Evolutionary conservation across 164 flowering plant species (phyloP), one percentile per base, ranked within the genome.

Genomic region (Taxillus chinensis): DNA sequence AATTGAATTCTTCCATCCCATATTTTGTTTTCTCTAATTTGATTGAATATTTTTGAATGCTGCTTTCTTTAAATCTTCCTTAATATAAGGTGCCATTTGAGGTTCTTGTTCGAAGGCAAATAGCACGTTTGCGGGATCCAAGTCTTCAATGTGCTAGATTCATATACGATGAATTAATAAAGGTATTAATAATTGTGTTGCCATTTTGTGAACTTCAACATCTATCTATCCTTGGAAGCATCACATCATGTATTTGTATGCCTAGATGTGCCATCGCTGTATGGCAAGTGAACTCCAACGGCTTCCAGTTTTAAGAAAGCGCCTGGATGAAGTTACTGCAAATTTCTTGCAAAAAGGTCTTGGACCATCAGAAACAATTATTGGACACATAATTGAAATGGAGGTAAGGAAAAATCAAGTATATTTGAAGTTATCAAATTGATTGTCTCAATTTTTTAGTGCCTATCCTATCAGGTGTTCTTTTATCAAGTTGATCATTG

Each of bases 121-220:
- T 83, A 37, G 74, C 78, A 70, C 83, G 82, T 37, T 67, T 85
- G 62, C 57, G 77, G 64, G 87, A 85, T 39, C 90, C 90, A 49
- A 79, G 86, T 68, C 82, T 78, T 61, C 84, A 85, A 59, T 85
- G 90, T 70, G 61, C 75, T 13, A 63, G 75, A 62, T 75, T 79
- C 53, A 71, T 85, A 6, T 78, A 75, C 64, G 81, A 81, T 73
- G 90, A 85, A 68, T 60, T 85, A 39, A 66, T 80, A 27, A 77
- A 83, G 86, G 90, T 85, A 65, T 50, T 39, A 39, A 40, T 58
- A 40, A 17, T 41, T 41, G 17, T 52, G 10, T 50, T 46, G 42
- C 27, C 7, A 42, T 46, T 38, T 12, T 49, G 7, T 8, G 3
- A 8, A 3, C 51, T 57, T 12, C 5, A 48, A 11, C 13, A 11